Base-by-base conservation (phyloP, 1,284 basidiomycete genomes). In the Cerrena zonata region DNA sequence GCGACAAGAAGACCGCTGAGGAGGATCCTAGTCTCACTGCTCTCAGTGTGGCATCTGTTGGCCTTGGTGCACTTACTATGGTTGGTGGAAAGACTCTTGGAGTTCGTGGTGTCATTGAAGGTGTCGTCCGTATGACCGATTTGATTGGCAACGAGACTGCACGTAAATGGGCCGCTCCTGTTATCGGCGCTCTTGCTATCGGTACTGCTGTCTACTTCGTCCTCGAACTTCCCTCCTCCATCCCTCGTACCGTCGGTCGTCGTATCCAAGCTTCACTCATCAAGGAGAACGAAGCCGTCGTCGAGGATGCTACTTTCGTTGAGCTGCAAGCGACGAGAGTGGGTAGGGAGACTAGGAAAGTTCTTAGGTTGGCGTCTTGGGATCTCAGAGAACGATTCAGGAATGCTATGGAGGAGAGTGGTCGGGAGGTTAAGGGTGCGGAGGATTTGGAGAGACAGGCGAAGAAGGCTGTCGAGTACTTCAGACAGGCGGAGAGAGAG, bases 231-330 rank as follows among this genome's bases (percentile, higher is more conserved):
- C 96, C 96, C 0, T 81, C 76, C 61, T 86, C 91, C 2, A 88
- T 99, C 55, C 96, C 96, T n/a, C 79, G 84, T 55, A 97, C 93
- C 27, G 80, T 97, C 52, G 94, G 94, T 2, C 79, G 91, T 50
- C 78, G 89, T 45, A 79, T 91, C 53, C 80, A 78, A 58, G 72
- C 80, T 1, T 75, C 80, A 13, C 74, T 92, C 13, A 61, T 74
- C 53, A 74, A 62, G 61, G 74, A 65, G 36, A 61, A 66, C 22
- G 66, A 68, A 48, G 66, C 69, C 18, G 57, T 62, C 12, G 66
- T 68, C 23, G 73, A 74, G 50, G 72, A 76, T 21, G 21, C 21
- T 5, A 63, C 71, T 25, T 96, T 89, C 62, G 73, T 86, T 15
- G 82, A 87, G 49, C 76, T 74, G 2, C 86, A 98, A 62, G 77